Percentiles rank a stretch among this genome's conserved stretches.
phyloP scores from a whole-genome alignment of 2,329 filamentous ascomycete genomes.

The Anisogramma anomala region DNA sequence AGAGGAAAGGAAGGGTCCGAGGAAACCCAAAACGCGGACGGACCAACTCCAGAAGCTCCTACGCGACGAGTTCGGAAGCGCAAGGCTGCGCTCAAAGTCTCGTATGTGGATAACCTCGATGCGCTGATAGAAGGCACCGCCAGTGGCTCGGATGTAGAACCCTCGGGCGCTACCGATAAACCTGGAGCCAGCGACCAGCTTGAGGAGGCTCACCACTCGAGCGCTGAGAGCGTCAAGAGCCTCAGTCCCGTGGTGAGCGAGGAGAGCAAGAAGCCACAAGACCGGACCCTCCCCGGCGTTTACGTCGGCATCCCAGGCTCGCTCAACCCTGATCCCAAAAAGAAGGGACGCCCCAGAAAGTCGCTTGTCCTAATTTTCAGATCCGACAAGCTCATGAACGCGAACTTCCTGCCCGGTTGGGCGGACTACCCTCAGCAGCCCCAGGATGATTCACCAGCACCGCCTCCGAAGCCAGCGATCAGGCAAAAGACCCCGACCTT shows the following conservation, averaged over 20 bases:
- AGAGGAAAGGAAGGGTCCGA: neutral
- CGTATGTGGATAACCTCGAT: slow-evolving; percentile 3
- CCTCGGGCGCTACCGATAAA: slow-evolving; percentile 4
- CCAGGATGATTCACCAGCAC: neutral
- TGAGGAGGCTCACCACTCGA: neutral
- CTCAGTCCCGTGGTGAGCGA: neutral
- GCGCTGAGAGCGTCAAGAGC: slow-evolving; percentile 1
- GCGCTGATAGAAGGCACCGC: neutral
- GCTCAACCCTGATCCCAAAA: slow-evolving; percentile 15
- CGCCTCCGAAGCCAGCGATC: neutral
- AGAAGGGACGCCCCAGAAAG: slow-evolving; percentile 23
- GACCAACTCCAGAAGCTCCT: neutral
- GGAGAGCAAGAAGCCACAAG: slow-evolving; percentile 2
- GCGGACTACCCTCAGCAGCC: slow-evolving; percentile 5
- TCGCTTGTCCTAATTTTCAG: slow-evolving; percentile 22
- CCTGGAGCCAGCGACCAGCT: neutral
- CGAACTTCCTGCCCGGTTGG: slow-evolving; percentile 13
- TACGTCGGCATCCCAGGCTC: slow-evolving; percentile 21
- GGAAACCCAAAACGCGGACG: neutral
- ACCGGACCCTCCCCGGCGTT: slow-evolving; percentile 13
- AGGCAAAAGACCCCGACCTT: neutral
- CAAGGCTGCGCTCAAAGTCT: slow-evolving; percentile 7
- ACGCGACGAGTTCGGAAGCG: slow-evolving; percentile 6
- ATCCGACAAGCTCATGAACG: slow-evolving; percentile 19
- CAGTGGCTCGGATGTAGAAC: neutral